Conservation (phyloP, 768 basidiomycete species). For the Daedaleopsis nitida region DNA sequence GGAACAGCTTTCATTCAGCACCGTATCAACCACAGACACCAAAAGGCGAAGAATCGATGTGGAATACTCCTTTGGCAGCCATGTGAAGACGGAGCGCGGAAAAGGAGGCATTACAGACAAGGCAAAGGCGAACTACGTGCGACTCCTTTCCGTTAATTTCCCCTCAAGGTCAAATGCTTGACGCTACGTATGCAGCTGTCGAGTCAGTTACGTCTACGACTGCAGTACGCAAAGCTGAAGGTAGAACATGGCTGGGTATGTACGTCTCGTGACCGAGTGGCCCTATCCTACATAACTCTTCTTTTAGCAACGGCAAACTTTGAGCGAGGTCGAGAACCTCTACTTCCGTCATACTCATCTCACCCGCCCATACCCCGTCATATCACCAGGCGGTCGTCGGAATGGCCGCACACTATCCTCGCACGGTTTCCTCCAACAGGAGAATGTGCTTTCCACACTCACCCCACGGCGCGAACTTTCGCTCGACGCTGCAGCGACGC, state of each 20-base stretch:
- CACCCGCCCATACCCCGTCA: slow-evolving; percentile 19
- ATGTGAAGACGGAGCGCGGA: neutral
- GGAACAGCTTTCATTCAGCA: neutral
- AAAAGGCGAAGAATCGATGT: slow-evolving; percentile 8
- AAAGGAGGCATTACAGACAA: slow-evolving; percentile 5
- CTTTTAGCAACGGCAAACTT: slow-evolving; percentile 72
- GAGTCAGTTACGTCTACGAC: slow-evolving; percentile 68
- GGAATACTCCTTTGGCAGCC: neutral
- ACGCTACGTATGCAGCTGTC: slow-evolving; percentile 49
- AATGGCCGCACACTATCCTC: slow-evolving; percentile 8
- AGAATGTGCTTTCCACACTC: neutral
- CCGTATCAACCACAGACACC: neutral
- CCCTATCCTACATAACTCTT: neutral
- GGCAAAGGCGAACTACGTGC: slow-evolving; percentile 16
- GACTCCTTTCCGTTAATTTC: neutral
- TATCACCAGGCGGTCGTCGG: slow-evolving; percentile 20
- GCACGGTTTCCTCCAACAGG: neutral
- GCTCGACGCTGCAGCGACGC: neutral
- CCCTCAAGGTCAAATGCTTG: neutral
- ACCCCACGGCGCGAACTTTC: neutral
- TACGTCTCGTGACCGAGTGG: neutral
- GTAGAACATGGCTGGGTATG: slow-evolving; percentile 83
- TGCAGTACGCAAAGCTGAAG: slow-evolving; percentile 78
- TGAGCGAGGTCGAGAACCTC: slow-evolving; percentile 82
- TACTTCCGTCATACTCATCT: slow-evolving; percentile 74